phyloP scores from a whole-genome alignment of 768 basidiomycete genomes.

The Termitomyces sp. region DNA sequence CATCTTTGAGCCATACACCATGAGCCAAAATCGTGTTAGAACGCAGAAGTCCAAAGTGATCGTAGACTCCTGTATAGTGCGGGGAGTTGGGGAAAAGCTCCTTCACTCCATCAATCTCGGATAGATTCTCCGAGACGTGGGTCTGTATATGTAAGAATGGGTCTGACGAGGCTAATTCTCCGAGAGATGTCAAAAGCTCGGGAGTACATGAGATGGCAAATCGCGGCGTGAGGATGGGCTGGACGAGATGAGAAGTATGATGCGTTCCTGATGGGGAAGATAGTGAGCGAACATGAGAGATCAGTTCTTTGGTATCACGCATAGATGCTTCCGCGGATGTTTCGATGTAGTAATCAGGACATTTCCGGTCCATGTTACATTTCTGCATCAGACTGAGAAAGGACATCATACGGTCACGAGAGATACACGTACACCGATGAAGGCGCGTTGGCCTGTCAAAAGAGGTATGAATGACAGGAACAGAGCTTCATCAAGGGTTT shows the following conservation, averaged over 20 bases:
- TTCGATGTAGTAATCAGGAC: slow-evolving; percentile 69
- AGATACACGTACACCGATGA: slow-evolving; percentile 65
- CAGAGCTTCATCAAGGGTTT: neutral
- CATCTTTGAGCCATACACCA: slow-evolving; percentile 72
- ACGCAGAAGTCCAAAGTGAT: slow-evolving; percentile 70
- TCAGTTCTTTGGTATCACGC: slow-evolving; percentile 55
- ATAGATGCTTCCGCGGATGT: slow-evolving; percentile 57
- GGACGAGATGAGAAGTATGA: slow-evolving; percentile 55
- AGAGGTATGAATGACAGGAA: neutral
- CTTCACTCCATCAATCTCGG: slow-evolving; percentile 67
- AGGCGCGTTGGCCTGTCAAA: slow-evolving; percentile 67
- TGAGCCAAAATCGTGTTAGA: slow-evolving; percentile 86
- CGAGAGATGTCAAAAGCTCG: slow-evolving; percentile 61
- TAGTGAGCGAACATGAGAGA: slow-evolving; percentile 65
- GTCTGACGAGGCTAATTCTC: slow-evolving; percentile 55
- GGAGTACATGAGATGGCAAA: slow-evolving; percentile 89
- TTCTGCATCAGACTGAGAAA: slow-evolving; percentile 41
- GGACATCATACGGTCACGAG: slow-evolving; percentile 1
- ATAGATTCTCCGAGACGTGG: slow-evolving; percentile 82
- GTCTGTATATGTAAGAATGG: slow-evolving; percentile 80
- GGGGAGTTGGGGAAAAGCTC: slow-evolving; percentile 59
- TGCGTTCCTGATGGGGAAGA: slow-evolving; percentile 25
- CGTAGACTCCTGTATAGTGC: slow-evolving; percentile 82
- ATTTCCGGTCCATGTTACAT: slow-evolving; percentile 87
- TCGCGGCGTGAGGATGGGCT: slow-evolving; percentile 92